These are phyloP conservation scores for Polychytrium aggregatum DNA, from an alignment of 192 early-diverging fungal genomes.

Conservation along the genomic window DNA sequence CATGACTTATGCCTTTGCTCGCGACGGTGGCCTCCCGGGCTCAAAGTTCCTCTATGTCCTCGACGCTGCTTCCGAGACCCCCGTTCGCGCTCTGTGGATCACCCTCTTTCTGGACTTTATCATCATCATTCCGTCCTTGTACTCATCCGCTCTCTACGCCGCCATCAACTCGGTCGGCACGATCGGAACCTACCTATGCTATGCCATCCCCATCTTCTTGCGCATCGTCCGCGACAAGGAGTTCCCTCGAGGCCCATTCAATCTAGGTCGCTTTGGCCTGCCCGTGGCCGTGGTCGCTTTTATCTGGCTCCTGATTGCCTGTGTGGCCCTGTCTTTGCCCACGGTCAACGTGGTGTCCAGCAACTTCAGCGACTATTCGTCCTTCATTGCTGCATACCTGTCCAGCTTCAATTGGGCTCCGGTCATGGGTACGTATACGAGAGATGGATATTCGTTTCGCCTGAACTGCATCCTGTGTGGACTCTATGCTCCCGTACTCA, in stretches of 20 bases:
- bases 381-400: too few species aligned
- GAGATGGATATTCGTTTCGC: too few species aligned
- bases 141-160: conserved; percentile 22
- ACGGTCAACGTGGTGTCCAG: too few species aligned
- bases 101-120: conserved; percentile 20
- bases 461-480: too few species aligned
- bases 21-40: conserved; percentile 34
- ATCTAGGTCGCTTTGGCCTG: conserved; percentile 31
- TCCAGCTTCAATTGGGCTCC: too few species aligned
- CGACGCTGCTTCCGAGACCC: conserved; percentile 24
- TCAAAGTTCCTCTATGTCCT: conserved; percentile 21
- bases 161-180: conserved; percentile 21
- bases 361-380: too few species aligned
- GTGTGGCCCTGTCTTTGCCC: too few species aligned
- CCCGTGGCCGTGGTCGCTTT: too few species aligned
- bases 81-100: conserved; percentile 31
- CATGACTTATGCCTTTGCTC: conserved; percentile 40
- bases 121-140: conserved; percentile 27
- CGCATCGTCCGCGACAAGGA: conserved; percentile 18
- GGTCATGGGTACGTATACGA: too few species aligned
- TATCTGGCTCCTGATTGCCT: too few species aligned
- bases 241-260: conserved; percentile 27
- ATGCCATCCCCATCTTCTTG: conserved; percentile 33
- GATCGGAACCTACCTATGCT: conserved; percentile 30
- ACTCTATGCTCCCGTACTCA: too few species aligned